phyloP scores from a whole-genome alignment of 148 eudicot species.

The Chenopodium album region DNA sequence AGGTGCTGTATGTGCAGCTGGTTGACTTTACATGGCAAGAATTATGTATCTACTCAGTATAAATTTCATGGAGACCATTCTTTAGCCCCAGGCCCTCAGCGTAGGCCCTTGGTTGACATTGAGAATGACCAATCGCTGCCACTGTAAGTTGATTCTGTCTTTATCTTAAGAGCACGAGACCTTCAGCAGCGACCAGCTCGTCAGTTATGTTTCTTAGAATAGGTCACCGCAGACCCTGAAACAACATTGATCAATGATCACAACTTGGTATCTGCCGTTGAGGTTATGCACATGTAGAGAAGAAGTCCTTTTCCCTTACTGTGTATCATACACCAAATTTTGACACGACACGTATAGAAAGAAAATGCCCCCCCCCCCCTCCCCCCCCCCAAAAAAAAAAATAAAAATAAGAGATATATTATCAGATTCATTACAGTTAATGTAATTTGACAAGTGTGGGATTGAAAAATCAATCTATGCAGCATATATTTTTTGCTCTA shows the following conservation, averaged over 20 bases:
- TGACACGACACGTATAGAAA: background rate
- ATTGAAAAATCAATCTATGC: background rate
- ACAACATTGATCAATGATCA: constrained; percentile 8
- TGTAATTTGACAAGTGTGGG: background rate
- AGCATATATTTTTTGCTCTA: background rate
- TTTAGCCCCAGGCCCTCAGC: constrained; percentile 4
- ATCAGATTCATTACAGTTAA: background rate
- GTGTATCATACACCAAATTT: constrained; percentile 8
- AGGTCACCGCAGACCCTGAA: background rate
- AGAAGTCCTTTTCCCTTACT: constrained; percentile 14
- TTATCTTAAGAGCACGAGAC: background rate
- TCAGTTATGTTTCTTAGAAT: constrained; percentile 1
- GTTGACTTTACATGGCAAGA: constrained; percentile 23
- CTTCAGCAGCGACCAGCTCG: constrained; percentile 8
- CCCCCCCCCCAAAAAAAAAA: too few relatives aligned
- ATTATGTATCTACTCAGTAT: constrained; percentile 18
- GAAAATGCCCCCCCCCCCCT: background rate
- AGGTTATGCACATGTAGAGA: constrained; percentile 5
- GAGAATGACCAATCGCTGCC: constrained; percentile 9
- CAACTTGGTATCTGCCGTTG: background rate
- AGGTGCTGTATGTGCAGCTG: constrained; percentile 62
- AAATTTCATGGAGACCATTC: constrained; percentile 11
- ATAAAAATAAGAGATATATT: too few relatives aligned
- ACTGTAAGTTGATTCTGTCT: constrained; percentile 24
- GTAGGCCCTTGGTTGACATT: constrained; percentile 5